Evolutionary conservation across 495 filamentous ascomycete species (phyloP).

Genomic region (Neurospora hispaniola): DNA sequence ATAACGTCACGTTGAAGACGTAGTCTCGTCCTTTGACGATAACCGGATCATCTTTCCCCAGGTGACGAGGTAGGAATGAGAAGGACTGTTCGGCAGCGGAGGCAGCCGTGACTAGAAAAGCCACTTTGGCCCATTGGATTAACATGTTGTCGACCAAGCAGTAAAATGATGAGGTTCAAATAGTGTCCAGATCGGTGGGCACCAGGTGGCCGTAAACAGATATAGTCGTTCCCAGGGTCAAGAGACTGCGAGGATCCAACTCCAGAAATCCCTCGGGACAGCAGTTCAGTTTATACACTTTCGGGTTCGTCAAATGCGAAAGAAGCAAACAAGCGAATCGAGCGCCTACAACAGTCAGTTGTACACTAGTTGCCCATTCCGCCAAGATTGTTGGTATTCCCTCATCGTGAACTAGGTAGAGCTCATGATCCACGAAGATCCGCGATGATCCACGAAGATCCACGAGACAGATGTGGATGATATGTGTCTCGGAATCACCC

Average conservation of each 20-base stretch:
- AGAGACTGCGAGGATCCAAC: not conserved
- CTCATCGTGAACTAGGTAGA: not conserved
- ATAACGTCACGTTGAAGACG: slow-evolving; percentile 14
- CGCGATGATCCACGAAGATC: not conserved
- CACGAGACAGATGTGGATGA: not conserved
- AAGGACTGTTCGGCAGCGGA: slow-evolving; percentile 1
- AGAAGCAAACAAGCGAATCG: not conserved
- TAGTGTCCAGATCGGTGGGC: not conserved
- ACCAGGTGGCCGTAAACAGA: not conserved
- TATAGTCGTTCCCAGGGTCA: not conserved
- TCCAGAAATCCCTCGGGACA: not conserved
- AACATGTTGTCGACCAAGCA: not conserved
- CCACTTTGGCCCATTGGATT: slow-evolving; percentile 5
- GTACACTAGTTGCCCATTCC: not conserved
- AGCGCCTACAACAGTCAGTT: not conserved
- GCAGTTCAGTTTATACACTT: not conserved
- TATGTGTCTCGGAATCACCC: not conserved
- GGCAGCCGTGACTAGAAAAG: slow-evolving; percentile 3
- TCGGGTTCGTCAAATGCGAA: not conserved
- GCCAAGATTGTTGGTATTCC: not conserved
- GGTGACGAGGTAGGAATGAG: not conserved
- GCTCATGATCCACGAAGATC: not conserved
- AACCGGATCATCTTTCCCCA: not conserved
- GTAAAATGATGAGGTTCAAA: not conserved
- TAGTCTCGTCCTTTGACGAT: not conserved